These are phyloP conservation scores for Starmera pachycereana DNA, from an alignment of 805 yeast species.

Conservation along the genomic window DNA sequence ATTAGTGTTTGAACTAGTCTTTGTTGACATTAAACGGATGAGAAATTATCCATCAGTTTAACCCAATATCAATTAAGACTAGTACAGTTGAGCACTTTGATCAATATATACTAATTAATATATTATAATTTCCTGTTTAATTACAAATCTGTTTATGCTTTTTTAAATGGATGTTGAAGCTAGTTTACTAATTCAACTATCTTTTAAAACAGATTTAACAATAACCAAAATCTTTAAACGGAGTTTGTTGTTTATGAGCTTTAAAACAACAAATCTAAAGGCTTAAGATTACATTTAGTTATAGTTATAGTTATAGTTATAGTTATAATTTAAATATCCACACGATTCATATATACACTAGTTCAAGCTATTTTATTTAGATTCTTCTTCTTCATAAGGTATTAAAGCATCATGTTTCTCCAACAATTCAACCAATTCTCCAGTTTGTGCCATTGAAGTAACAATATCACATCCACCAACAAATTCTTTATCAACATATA, in stretches of 20 bases:
- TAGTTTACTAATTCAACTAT: neutral
- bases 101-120: too few species aligned
- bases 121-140: neutral
- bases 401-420: conserved; percentile 72
- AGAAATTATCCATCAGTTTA: too few species aligned
- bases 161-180: neutral
- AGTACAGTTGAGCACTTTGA: too few species aligned
- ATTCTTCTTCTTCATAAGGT: conserved; percentile 57
- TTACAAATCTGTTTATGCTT: neutral
- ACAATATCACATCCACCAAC: conserved; percentile 97
- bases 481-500: conserved; percentile 83
- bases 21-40: too few species aligned
- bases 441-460: conserved; percentile 80
- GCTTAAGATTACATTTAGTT: conserved; percentile 27
- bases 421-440: conserved; percentile 81
- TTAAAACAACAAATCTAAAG: conserved; percentile 29
- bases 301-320: too few species aligned
- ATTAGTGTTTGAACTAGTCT: too few species aligned
- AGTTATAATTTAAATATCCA: too few species aligned
- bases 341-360: conserved; percentile 2
- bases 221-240: conserved; percentile 20
- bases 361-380: neutral
- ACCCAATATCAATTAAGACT: too few species aligned
- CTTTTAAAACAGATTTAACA: neutral
- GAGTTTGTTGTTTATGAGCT: conserved; percentile 25